A percentile compares a stretch with the other conserved stretches of the same genome.
These are phyloP conservation scores for Aspergillus unguis DNA, from an alignment of 2,329 filamentous ascomycete genomes.

Conservation along the genomic window DNA sequence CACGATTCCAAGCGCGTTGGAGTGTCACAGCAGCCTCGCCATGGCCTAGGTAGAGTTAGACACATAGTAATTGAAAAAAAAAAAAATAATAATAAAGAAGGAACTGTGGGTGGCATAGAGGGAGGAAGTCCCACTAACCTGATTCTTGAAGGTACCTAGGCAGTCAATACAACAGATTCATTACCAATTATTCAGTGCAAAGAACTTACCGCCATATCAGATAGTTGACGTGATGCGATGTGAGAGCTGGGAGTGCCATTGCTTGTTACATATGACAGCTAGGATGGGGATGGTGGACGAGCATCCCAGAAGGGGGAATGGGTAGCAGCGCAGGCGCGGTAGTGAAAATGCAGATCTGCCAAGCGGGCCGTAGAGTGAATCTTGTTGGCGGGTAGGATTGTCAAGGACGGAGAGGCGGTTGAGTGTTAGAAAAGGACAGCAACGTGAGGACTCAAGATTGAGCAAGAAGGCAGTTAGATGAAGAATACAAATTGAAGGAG, in stretches of 20 bases:
- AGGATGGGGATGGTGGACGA: conserved; percentile 25
- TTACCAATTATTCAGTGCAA: neutral
- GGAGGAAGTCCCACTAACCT: conserved; percentile 40
- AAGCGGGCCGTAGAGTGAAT: neutral
- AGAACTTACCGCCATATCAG: conserved; percentile 61
- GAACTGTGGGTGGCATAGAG: conserved; percentile 1
- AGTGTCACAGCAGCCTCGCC: conserved; percentile 59
- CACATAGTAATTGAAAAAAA: neutral
- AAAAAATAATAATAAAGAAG: neutral
- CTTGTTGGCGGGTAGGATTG: too few relatives aligned
- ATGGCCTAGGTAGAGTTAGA: conserved; percentile 44
- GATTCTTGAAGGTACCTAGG: conserved; percentile 55
- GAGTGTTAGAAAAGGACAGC: conserved; percentile 2
- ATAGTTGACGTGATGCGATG: conserved; percentile 63
- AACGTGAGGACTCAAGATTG: conserved; percentile 3
- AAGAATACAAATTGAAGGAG: conserved; percentile 10
- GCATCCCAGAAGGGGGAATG: conserved; percentile 26
- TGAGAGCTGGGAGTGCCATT: conserved; percentile 44
- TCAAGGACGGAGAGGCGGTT: too few relatives aligned
- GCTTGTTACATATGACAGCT: conserved; percentile 44
- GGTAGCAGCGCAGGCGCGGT: conserved; percentile 8
- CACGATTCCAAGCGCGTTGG: conserved; percentile 60
- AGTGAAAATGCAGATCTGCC: conserved; percentile 3
- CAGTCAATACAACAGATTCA: conserved; percentile 9
- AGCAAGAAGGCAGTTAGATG: conserved; percentile 1